Conservation (phyloP, 768 basidiomycete genomes). For the Brasilioporus rufonigricans region DNA sequence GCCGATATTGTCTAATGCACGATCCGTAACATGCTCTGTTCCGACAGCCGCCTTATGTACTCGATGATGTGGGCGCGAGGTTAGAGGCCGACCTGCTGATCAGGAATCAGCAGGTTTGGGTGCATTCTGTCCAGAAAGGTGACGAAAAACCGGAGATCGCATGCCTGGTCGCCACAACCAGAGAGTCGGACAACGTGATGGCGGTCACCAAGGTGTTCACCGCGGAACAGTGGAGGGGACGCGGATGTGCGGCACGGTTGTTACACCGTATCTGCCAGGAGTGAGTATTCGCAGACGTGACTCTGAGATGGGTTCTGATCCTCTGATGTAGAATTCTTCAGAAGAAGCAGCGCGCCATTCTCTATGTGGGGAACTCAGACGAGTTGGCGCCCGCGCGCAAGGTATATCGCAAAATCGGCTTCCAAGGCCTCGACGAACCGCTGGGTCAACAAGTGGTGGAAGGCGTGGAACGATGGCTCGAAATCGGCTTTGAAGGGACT, state of each 20-base stretch:
- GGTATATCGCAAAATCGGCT: constrained; percentile 16
- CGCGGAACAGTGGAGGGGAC: constrained; percentile 44
- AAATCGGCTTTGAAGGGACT: constrained; percentile 12
- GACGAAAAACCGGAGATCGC: constrained; percentile 42
- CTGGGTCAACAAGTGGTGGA: not conserved
- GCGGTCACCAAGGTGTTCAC: constrained; percentile 77
- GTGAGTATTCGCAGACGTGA: constrained; percentile 33
- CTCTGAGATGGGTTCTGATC: not conserved
- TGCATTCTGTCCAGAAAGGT: constrained; percentile 41
- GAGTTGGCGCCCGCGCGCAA: constrained; percentile 14
- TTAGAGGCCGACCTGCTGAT: constrained; percentile 54
- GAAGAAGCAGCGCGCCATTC: constrained; percentile 37
- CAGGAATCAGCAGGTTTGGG: constrained; percentile 50
- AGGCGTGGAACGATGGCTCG: constrained; percentile 16
- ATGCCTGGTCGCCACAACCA: constrained; percentile 63
- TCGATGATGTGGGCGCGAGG: constrained; percentile 41
- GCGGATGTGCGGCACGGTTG: constrained; percentile 58
- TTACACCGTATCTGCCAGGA: constrained; percentile 54
- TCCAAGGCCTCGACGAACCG: constrained; percentile 15
- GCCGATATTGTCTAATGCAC: not conserved
- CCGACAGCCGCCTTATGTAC: constrained; percentile 53
- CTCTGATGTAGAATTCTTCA: constrained; percentile 16
- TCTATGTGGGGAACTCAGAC: constrained; percentile 54
- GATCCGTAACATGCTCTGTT: not conserved
- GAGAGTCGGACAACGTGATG: constrained; percentile 52